phyloP scores from a whole-genome alignment of 345 rosid species.

The Punica granatum region DNA sequence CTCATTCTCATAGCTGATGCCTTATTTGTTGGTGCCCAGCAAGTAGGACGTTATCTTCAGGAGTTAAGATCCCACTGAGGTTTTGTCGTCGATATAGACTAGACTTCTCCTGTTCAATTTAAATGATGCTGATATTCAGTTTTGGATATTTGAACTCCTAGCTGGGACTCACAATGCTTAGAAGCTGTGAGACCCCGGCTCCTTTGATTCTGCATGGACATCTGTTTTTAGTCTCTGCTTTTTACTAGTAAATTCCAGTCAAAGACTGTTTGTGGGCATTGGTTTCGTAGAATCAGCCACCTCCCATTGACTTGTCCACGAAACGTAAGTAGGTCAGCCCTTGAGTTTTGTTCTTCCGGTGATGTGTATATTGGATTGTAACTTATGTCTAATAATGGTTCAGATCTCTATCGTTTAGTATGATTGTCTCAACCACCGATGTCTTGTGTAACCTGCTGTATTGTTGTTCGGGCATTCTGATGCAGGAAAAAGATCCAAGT shows the following conservation, averaged over 20 bases:
- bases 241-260: background rate
- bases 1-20: slow-evolving; percentile 69
- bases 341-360: background rate
- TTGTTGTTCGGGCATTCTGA: too few relatives aligned
- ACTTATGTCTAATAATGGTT: too few relatives aligned
- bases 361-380: too few relatives aligned
- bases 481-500: background rate
- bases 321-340: background rate
- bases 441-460: too few relatives aligned
- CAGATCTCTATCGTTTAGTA: too few relatives aligned
- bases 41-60: slow-evolving; percentile 57
- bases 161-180: background rate
- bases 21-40: slow-evolving; percentile 69
- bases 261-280: background rate
- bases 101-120: background rate
- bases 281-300: background rate
- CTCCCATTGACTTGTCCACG: background rate
- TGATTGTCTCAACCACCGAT: too few relatives aligned
- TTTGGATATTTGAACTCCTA: background rate
- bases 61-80: slow-evolving; percentile 58
- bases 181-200: background rate
- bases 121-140: background rate
- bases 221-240: background rate
- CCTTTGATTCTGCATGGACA: background rate
- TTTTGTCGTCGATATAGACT: background rate